Conservation (phyloP, 495 filamentous ascomycete genomes). For the Trichoderma erinaceum region DNA sequence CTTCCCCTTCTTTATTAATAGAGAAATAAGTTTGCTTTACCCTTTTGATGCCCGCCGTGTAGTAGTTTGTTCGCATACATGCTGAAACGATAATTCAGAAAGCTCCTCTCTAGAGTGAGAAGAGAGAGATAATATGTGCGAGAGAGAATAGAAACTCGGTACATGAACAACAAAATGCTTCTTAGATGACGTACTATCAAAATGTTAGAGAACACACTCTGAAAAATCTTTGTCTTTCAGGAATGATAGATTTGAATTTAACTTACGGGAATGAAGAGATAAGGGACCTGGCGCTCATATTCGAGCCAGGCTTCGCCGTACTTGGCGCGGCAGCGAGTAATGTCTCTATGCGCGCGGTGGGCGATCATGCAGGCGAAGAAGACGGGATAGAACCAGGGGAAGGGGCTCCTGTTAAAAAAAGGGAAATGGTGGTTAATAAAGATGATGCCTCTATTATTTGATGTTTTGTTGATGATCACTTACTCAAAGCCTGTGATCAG, state of each 20-base stretch:
- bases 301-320: constrained; percentile 90
- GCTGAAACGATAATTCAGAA: not conserved
- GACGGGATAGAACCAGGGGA: constrained; percentile 95
- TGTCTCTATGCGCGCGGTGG: constrained; percentile 82
- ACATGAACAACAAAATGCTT: not conserved
- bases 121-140: constrained; percentile 10
- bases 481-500: constrained; percentile 51
- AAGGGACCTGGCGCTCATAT: constrained; percentile 83
- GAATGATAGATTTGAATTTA: not conserved
- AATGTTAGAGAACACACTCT: not conserved
- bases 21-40: not conserved
- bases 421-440: not conserved
- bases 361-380: constrained; percentile 91
- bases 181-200: constrained; percentile 28
- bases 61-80: not conserved
- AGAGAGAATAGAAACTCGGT: constrained; percentile 1
- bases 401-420: constrained; percentile 52
- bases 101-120: not conserved
- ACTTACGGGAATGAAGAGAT: constrained; percentile 94
- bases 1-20: not conserved
- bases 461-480: not conserved
- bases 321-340: constrained; percentile 73
- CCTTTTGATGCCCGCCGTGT: not conserved
- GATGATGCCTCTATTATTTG: not conserved
- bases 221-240: not conserved